Conservation (phyloP, 2,329 filamentous ascomycete species). For the Podosphaera fusca region DNA sequence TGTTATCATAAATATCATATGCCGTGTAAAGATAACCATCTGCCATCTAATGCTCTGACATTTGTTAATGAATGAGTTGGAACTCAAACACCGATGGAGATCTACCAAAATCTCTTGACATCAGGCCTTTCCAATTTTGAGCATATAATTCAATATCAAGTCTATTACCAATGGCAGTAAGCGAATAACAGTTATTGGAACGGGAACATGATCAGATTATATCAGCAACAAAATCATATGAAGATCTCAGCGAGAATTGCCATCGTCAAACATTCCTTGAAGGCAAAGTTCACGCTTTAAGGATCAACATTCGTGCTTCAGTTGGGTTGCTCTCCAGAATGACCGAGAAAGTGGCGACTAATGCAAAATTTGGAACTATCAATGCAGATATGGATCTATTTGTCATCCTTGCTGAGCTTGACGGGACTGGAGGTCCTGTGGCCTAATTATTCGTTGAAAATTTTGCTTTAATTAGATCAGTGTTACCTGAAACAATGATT, state of each 20-base stretch:
- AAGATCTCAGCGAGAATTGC: not conserved
- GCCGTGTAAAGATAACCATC: not conserved
- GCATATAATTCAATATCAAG: not conserved
- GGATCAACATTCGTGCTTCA: not conserved
- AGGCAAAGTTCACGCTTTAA: not conserved
- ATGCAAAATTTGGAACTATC: not conserved
- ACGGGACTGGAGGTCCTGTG: not conserved
- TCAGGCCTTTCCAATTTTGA: not conserved
- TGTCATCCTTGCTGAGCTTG: not conserved
- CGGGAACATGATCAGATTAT: not conserved
- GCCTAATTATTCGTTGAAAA: not conserved
- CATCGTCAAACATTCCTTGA: not conserved
- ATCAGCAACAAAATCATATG: not conserved
- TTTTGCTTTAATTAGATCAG: not conserved
- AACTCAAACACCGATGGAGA: not conserved
- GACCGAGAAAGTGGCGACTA: not conserved
- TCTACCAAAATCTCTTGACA: not conserved
- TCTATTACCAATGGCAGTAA: not conserved
- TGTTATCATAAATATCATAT: not conserved
- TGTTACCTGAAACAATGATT: not conserved
- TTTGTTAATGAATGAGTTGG: not conserved
- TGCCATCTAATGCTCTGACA: not conserved
- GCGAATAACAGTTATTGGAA: not conserved
- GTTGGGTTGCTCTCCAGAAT: not conserved
- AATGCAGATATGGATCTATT: not conserved